Evolutionary conservation across 2,329 filamentous ascomycete genomes (phyloP), one percentile per base, ranked within the genome.

Genomic region (Chrysosporium queenslandicum): DNA sequence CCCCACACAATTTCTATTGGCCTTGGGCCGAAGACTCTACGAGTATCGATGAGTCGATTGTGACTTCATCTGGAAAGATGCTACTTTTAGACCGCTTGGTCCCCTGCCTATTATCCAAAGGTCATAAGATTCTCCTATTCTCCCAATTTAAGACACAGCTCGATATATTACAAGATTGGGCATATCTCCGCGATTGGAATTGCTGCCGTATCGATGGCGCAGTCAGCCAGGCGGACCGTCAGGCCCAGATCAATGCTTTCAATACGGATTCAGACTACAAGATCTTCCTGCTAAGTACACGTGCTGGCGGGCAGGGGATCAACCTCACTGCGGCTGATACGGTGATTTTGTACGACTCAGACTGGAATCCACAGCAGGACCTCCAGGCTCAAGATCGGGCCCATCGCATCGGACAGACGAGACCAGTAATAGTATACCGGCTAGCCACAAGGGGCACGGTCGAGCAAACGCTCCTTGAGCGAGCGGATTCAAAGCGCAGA

Each of bases 321-420:
- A 98, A 98, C 63, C 72, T 98, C 50, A 98, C 97, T 88, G 97
- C 92, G 21, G 92, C 92, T 6, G 94, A 98, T 64, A 98, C 92
- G 0, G 92, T 98, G 58, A 84, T 98, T 61, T 85, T 98, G 41
- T 98, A 97, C 62, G 94, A 98, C 67, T 97, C 92, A 0, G 69
- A 71, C 77, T 96, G 91, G 82, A 98, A 98, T 61, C 92, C 92
- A 0, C 92, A 98, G 66, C 91, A 96, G 64, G 92, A 98, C 66
- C 75, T 98, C 0, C 92, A 98, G 64, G 92, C 92, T 0, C 92
- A 97, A 68, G 92, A 98, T 63, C 87, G 92, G 4, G 89, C 87
- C 0, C 92, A 98, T 65, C 82, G 92, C 11, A 97, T 98, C 57
- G 92, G 92, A 0, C 92, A 98, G 67, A 95, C 83, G 0, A 79